These are phyloP conservation scores for Aspergillus latus DNA, from an alignment of 2,329 filamentous ascomycete species.

Conservation along the genomic window DNA sequence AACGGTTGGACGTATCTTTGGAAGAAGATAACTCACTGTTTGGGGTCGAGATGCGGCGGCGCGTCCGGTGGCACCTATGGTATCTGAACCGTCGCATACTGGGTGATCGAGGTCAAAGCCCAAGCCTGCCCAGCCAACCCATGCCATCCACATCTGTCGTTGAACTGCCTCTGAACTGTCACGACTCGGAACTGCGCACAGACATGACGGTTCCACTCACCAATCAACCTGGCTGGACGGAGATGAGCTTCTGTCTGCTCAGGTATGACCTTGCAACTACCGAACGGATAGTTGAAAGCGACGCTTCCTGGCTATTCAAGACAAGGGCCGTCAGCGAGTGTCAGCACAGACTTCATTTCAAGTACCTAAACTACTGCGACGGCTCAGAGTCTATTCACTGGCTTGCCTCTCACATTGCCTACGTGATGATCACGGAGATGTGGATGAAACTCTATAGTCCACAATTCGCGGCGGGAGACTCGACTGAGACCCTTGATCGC, in stretches of 20 bases:
- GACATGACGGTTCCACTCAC: conserved; percentile 44
- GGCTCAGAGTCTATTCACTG: conserved; percentile 55
- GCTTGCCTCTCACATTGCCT: conserved; percentile 64
- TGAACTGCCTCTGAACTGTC: conserved; percentile 43
- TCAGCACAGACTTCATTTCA: conserved; percentile 49
- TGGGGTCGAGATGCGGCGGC: conserved; percentile 44
- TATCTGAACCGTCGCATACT: conserved; percentile 42
- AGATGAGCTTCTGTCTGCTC: conserved; percentile 47
- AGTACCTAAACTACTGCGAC: conserved; percentile 49
- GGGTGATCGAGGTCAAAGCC: conserved; percentile 40
- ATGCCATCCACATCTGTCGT: conserved; percentile 33
- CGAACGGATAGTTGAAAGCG: conserved; percentile 19
- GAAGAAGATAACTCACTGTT: conserved; percentile 35
- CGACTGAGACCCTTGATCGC: conserved; percentile 31
- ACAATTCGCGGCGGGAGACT: conserved; percentile 43
- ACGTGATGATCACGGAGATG: conserved; percentile 71
- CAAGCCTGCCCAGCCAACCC: conserved; percentile 10
- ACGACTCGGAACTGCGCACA: conserved; percentile 45
- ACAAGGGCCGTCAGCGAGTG: conserved; percentile 46
- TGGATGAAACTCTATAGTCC: conserved; percentile 69
- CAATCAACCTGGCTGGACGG: conserved; percentile 47
- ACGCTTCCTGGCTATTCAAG: conserved; percentile 25
- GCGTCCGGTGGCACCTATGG: conserved; percentile 28
- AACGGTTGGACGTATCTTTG: conserved; percentile 43
- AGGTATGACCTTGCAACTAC: conserved; percentile 49